Evolutionary conservation across 2,329 filamentous ascomycete species (phyloP), one percentile per base, ranked within the genome.

Genomic region (Colletotrichum costaricense): DNA sequence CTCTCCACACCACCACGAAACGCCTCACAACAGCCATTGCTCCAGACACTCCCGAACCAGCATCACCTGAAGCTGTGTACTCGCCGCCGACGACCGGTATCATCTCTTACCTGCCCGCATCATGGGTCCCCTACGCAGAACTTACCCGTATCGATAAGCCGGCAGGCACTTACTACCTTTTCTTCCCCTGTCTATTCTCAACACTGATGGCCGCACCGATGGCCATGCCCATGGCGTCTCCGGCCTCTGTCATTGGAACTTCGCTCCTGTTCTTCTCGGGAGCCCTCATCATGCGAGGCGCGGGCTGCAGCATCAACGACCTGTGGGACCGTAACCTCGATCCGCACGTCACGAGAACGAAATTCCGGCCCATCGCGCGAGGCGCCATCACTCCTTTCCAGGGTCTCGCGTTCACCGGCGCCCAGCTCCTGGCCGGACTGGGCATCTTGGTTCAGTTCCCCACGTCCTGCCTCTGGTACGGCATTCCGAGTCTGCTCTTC

Each of bases 241-340:
- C 93, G 0, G 80, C 86, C 5, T 86, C 91, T 14, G 90, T 94
- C 22, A 76, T 93, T 35, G 88, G 90, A 62, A 95, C 92, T 0
- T 88, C 89, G 1, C 79, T 89, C 2, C 88, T 97, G 60, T 97
- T 97, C 84, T 89, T 93, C 78, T 87, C 90, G 2, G 95, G 94
- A 63, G 93, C 94, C 4, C 81, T 97, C 57, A 89, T 97, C 76
- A 97, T 97, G 93, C 93, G 95, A 74, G 93, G 95, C 62, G 94
- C 94, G 24, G 94, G 94, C 64, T 97, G 95, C 82, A 93, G 93
- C 22, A 95, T 97, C 84, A 97, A 97, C 80, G 95, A 98, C 80
- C 90, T 97, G 63, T 95, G 94, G 93, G 95, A 97, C 82, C 91
- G 94, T 67, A 93, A 97, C 77, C 91, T 97, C 19, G 95, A 98